Conservation (phyloP, 1,284 basidiomycete genomes). For the Malassezia brasiliensis region DNA sequence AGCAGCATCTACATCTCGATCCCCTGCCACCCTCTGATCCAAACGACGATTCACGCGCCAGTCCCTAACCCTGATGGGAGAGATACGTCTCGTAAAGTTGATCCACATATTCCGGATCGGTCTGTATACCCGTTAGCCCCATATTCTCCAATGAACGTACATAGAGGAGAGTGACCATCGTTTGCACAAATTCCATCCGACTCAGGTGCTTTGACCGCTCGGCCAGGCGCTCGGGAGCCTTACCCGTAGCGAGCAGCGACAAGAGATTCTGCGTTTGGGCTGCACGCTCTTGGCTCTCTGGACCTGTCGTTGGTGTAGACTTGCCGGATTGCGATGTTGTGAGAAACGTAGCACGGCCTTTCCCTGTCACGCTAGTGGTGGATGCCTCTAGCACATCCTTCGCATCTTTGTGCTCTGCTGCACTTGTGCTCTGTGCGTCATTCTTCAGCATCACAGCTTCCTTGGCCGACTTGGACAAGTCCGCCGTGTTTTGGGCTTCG, state of each 20-base stretch:
- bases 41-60: neutral
- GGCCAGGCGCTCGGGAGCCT: slow-evolving; percentile 13
- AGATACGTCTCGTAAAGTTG: slow-evolving; percentile 29
- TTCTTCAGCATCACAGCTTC: too few relatives aligned
- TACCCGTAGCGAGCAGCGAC: neutral
- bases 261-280: neutral
- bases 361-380: too few relatives aligned
- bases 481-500: too few relatives aligned
- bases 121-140: slow-evolving; percentile 20
- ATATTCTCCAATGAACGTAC: neutral
- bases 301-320: too few relatives aligned
- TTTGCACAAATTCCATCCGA: slow-evolving; percentile 15
- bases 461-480: too few relatives aligned
- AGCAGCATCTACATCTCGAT: slow-evolving; percentile 4
- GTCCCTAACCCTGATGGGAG: neutral
- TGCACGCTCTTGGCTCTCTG: too few relatives aligned
- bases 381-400: too few relatives aligned
- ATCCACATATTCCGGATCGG: slow-evolving; percentile 32
- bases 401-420: too few relatives aligned
- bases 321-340: too few relatives aligned
- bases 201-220: slow-evolving; percentile 19
- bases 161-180: slow-evolving; percentile 5
- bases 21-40: neutral
- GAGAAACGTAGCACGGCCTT: too few relatives aligned
- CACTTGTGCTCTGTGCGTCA: too few relatives aligned